Evolutionary conservation across 768 basidiomycete species (phyloP).

Genomic region (Lactarius evosmus): DNA sequence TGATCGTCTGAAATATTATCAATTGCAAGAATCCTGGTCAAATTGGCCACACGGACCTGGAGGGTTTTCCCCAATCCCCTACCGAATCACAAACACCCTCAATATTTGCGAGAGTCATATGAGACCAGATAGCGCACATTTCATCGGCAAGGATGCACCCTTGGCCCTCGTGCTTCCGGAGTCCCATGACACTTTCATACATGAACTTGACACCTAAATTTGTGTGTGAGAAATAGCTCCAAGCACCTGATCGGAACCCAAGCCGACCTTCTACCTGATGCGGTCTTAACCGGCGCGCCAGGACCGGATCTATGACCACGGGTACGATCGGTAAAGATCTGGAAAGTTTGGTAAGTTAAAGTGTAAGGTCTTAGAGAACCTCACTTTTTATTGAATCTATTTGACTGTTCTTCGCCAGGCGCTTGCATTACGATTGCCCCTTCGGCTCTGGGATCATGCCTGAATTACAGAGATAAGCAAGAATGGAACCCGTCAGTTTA

Average conservation of each 20-base stretch:
- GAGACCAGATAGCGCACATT: slow-evolving; percentile 51
- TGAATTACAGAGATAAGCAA: slow-evolving; percentile 31
- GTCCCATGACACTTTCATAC: slow-evolving; percentile 95
- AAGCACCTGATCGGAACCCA: slow-evolving; percentile 7
- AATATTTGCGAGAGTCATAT: slow-evolving; percentile 7
- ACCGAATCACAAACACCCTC: slow-evolving; percentile 24
- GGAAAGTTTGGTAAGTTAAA: background rate
- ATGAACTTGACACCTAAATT: slow-evolving; percentile 73
- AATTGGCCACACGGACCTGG: slow-evolving; percentile 45
- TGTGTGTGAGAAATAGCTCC: background rate
- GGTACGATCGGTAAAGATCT: slow-evolving; percentile 66
- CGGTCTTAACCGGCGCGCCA: slow-evolving; percentile 70
- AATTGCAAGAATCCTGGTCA: background rate
- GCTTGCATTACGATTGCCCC: slow-evolving; percentile 85
- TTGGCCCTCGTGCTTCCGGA: slow-evolving; percentile 85
- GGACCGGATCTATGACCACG: slow-evolving; percentile 88
- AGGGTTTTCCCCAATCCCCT: slow-evolving; percentile 98
- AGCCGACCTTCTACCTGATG: slow-evolving; percentile 85
- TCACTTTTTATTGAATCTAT: slow-evolving; percentile 72
- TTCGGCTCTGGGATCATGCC: slow-evolving; percentile 73
- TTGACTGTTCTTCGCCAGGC: slow-evolving; percentile 64
- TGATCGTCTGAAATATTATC: slow-evolving; percentile 61
- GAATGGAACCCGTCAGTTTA: slow-evolving; percentile 1
- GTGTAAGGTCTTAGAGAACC: background rate
- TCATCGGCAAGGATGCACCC: slow-evolving; percentile 98